Percentiles rank a stretch among this genome's conserved stretches.
Evolutionary conservation across 345 rosid species (phyloP).

Genomic region (Cardamine occulta): DNA sequence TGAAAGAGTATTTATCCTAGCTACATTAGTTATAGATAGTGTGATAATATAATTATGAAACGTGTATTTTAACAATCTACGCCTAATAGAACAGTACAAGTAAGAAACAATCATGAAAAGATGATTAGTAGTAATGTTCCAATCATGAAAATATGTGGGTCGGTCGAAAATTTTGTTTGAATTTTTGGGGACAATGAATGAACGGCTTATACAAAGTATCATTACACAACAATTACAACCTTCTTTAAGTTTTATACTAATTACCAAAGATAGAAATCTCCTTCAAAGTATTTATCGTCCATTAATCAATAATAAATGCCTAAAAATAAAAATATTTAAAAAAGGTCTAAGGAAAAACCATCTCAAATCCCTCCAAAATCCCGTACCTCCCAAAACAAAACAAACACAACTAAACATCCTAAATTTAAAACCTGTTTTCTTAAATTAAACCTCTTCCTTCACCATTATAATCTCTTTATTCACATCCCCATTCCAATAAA

Average conservation of each 20-base stretch:
- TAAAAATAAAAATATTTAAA: conserved; percentile 19
- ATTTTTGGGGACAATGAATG: not conserved
- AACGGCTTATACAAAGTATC: conserved; percentile 14
- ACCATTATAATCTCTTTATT: conserved; percentile 37
- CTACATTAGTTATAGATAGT: not conserved
- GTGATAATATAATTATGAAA: not conserved
- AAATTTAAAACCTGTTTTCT: conserved; percentile 37
- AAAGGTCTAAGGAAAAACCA: conserved; percentile 7
- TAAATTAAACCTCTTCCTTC: conserved; percentile 40
- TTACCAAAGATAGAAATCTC: conserved; percentile 40
- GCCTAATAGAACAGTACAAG: not conserved
- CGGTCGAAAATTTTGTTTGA: not conserved
- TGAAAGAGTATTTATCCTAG: not conserved
- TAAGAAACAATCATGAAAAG: not conserved
- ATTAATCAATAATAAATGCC: conserved; percentile 23
- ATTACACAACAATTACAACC: not conserved
- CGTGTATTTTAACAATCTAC: not conserved
- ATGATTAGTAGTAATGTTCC: not conserved
- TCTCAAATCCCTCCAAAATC: conserved; percentile 28
- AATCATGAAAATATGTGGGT: not conserved
- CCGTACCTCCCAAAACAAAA: conserved; percentile 37
- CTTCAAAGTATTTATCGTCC: conserved; percentile 26
- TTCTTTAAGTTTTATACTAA: not conserved
- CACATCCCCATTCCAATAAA: conserved; percentile 16
- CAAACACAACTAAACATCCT: conserved; percentile 38